phyloP scores from a whole-genome alignment of 2,329 filamentous ascomycete species.

The Monilinia laxa region DNA sequence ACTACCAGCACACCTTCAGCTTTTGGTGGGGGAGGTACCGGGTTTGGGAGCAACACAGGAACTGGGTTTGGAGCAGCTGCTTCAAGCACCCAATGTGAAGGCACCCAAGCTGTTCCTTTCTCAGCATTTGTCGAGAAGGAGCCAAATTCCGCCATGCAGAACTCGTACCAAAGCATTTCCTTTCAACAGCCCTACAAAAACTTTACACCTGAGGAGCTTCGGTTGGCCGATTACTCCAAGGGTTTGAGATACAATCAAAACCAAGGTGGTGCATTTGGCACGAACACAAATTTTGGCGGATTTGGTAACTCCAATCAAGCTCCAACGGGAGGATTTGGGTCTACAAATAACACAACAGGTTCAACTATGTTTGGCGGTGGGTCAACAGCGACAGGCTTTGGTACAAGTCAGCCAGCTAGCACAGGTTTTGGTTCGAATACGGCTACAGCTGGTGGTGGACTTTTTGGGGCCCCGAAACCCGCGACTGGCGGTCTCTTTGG shows the following conservation, averaged over 20 bases:
- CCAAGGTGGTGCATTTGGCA: conserved; percentile 74
- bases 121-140: conserved; percentile 73
- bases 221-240: conserved; percentile 83
- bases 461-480: conserved; percentile 45
- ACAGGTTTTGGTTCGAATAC: conserved; percentile 51
- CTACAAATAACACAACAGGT: conserved; percentile 37
- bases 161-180: conserved; percentile 75
- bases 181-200: conserved; percentile 82
- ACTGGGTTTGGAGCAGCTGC: conserved; percentile 48
- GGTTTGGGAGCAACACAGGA: conserved; percentile 45
- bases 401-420: conserved; percentile 44
- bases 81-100: conserved; percentile 57
- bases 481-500: conserved; percentile 46
- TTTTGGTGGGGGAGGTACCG: conserved; percentile 36
- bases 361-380: conserved; percentile 44
- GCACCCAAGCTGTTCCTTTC: conserved; percentile 70
- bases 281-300: conserved; percentile 41
- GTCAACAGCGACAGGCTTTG: conserved; percentile 47
- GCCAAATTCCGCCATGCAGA: conserved; percentile 52
- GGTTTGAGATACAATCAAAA: conserved; percentile 84
- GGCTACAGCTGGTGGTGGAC: conserved; percentile 38
- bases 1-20: conserved; percentile 36
- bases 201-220: conserved; percentile 83
- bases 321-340: conserved; percentile 34
- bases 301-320: conserved; percentile 38